Conservation (phyloP, 2,329 filamentous ascomycete genomes). For the Neofusicoccum umdonicola region DNA sequence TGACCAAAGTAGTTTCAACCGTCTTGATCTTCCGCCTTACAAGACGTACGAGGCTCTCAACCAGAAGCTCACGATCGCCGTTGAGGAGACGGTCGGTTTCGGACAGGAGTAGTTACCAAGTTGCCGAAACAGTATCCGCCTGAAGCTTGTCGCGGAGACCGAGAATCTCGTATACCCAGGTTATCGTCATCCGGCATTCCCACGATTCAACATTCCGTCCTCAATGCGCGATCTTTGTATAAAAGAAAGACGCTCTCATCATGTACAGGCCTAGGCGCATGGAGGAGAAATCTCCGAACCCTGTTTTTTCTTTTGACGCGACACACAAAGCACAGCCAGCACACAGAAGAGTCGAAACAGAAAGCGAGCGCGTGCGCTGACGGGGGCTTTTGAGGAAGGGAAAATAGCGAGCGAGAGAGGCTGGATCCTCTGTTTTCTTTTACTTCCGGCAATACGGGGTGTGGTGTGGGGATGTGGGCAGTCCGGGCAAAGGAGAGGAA, state of each 20-base stretch:
- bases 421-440: conserved; percentile 1
- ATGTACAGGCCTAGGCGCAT: conserved; percentile 8
- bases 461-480: no score
- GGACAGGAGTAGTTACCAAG: conserved; percentile 74
- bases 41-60: conserved; percentile 83
- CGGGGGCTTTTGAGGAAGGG: not conserved
- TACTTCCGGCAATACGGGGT: not conserved
- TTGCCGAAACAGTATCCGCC: not conserved
- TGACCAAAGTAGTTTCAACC: conserved; percentile 73
- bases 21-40: conserved; percentile 90
- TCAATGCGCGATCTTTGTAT: not conserved
- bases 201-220: not conserved
- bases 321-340: not conserved
- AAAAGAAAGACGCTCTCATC: conserved; percentile 5
- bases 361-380: not conserved
- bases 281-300: not conserved
- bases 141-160: not conserved
- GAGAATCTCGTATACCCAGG: conserved; percentile 3
- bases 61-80: conserved; percentile 89
- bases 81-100: conserved; percentile 98
- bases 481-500: not conserved
- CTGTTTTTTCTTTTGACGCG: not conserved
- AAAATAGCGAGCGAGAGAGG: not conserved
- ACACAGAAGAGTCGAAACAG: not conserved
- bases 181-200: not conserved